Evolutionary conservation across 805 yeast species (phyloP).

Genomic region (Pichia occidentalis): DNA sequence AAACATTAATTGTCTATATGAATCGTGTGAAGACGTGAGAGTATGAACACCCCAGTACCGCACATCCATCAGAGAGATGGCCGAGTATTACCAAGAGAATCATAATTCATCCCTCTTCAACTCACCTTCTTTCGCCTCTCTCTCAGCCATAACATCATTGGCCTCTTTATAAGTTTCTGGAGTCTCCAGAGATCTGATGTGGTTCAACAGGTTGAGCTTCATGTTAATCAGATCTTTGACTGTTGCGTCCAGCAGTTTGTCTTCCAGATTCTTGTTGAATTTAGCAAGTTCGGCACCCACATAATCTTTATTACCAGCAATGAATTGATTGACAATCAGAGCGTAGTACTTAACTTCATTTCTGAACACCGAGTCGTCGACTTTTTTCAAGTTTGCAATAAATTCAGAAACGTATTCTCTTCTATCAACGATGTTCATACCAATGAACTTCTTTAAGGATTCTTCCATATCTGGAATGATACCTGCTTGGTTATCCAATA

Average conservation of each 20-base stretch:
- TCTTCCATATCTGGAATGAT: slow-evolving; percentile 30
- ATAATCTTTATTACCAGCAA: slow-evolving; percentile 39
- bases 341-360: slow-evolving; percentile 41
- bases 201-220: slow-evolving; percentile 39
- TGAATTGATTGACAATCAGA: slow-evolving; percentile 35
- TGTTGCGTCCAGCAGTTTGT: slow-evolving; percentile 32
- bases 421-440: slow-evolving; percentile 25
- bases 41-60: too few relatives aligned
- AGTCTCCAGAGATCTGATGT: slow-evolving; percentile 13
- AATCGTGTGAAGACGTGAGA: too few relatives aligned
- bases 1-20: too few relatives aligned
- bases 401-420: slow-evolving; percentile 26
- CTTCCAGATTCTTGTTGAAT: slow-evolving; percentile 36
- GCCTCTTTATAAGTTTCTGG: slow-evolving; percentile 16
- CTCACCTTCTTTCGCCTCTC: neutral
- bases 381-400: slow-evolving; percentile 32
- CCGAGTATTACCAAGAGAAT: too few relatives aligned
- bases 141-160: slow-evolving; percentile 16
- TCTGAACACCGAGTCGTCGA: slow-evolving; percentile 20
- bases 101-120: slow-evolving; percentile 15
- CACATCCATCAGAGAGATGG: too few relatives aligned
- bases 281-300: slow-evolving; percentile 41
- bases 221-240: slow-evolving; percentile 45
- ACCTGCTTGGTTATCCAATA: slow-evolving; percentile 35
- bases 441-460: slow-evolving; percentile 26